Base-by-base conservation (phyloP, 768 basidiomycete species). In the Sporobolomyces pararoseus region DNA sequence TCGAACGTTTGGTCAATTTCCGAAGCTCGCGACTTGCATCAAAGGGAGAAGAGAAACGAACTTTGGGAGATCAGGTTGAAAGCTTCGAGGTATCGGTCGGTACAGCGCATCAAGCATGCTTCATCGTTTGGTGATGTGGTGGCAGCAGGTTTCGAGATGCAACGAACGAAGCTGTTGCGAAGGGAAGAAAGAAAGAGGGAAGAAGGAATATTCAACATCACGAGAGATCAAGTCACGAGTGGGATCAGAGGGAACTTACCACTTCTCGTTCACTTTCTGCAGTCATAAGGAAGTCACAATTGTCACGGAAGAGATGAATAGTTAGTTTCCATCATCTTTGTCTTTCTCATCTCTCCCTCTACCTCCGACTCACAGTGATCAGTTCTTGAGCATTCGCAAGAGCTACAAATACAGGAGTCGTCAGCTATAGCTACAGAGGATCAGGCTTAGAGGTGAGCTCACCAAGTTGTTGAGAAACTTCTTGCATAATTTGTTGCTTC, bases 211-310 rank as follows among this genome's bases (percentile, higher is more conserved):
- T 35, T 65, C 57, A 17, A 42, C 23, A 14, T 10, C 54, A 21
- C 35, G 27, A 23, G 19, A 19, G 6, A 13, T 51, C 50, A 9
- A 37, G 7, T 21, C 14, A 29, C 42, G 25, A 12, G 5, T n/a
- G n/a, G 37, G 3, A 23, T 4, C 17, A n/a, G 7, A 4, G 17
- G 27, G 4, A 39, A 25, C 72, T 55, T 35, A 70, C 69, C 73
- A 74, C 66, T 74, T 74, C 35, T 74, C 73, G 57, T 71, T 71
- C 59, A 74, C 67, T 54, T 74, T 74, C 72, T 73, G 52, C n/a
- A 29, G 37, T 16, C 9, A 17, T 13, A n/a, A 50, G 49, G 32
- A 7, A 7, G 59, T 6, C 5, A 44, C 6, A 10, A 23, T 21
- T 9, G 9, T n/a, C 19, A 37, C 34, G 4, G 37, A 29, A 23